Conservation (phyloP, 495 filamentous ascomycete genomes). For the Xylaria nigripes region DNA sequence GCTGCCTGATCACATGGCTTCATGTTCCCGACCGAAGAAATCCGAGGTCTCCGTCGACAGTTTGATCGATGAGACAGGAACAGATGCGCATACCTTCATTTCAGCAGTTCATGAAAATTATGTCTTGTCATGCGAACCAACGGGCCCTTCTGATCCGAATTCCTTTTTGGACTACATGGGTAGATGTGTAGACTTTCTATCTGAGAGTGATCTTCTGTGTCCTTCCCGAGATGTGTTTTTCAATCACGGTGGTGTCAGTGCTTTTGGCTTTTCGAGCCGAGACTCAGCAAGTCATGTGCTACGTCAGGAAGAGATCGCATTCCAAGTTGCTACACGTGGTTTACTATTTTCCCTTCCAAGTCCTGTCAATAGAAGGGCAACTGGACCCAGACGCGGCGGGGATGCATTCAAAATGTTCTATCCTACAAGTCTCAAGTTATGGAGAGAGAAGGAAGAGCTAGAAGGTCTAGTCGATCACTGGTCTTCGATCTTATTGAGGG, state of each 20-base stretch:
- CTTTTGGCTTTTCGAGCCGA: slow-evolving; percentile 31
- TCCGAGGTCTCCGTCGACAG: slow-evolving; percentile 66
- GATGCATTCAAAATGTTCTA: slow-evolving; percentile 82
- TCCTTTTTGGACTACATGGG: slow-evolving; percentile 58
- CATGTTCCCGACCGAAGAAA: slow-evolving; percentile 52
- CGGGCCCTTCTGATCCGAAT: slow-evolving; percentile 34
- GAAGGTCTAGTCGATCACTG: slow-evolving; percentile 62
- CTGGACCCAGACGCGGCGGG: slow-evolving; percentile 34
- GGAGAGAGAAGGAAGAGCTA: slow-evolving; percentile 70
- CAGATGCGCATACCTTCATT: slow-evolving; percentile 80
- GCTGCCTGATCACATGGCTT: slow-evolving; percentile 54
- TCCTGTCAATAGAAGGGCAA: slow-evolving; percentile 63
- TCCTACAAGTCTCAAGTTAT: slow-evolving; percentile 67
- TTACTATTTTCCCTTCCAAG: slow-evolving; percentile 73
- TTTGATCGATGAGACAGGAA: slow-evolving; percentile 81
- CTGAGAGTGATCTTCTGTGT: slow-evolving; percentile 75
- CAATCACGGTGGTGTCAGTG: slow-evolving; percentile 35
- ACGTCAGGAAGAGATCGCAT: slow-evolving; percentile 85
- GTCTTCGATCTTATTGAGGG: slow-evolving; percentile 47
- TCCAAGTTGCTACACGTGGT: slow-evolving; percentile 79
- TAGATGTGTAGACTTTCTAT: slow-evolving; percentile 72
- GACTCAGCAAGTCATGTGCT: slow-evolving; percentile 60
- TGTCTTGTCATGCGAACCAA: slow-evolving; percentile 65
- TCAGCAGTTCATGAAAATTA: slow-evolving; percentile 96
- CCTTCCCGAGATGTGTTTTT: slow-evolving; percentile 51